These are phyloP conservation scores for Bipolaris cookei DNA, from an alignment of 2,329 filamentous ascomycete genomes.

Conservation along the genomic window DNA sequence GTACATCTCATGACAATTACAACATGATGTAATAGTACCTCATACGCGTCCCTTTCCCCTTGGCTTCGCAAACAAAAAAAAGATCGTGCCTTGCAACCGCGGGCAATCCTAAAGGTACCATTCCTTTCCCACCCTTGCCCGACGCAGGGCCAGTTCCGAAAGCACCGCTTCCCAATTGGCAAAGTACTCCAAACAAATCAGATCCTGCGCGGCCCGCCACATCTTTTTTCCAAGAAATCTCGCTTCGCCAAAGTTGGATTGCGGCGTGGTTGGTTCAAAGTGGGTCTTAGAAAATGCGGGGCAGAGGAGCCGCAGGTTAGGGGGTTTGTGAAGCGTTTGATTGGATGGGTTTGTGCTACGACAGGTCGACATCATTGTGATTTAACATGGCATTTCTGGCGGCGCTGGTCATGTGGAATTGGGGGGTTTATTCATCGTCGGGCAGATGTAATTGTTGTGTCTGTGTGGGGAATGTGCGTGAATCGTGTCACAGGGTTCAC, in stretches of 20 bases:
- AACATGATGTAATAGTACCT: conserved; percentile 17
- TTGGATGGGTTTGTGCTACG: conserved; percentile 2
- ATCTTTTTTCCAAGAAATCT: no score
- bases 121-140: not conserved
- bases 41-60: conserved; percentile 9
- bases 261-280: no score
- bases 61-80: conserved; percentile 6
- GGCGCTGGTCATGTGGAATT: not conserved
- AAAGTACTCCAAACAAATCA: no score
- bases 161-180: not conserved
- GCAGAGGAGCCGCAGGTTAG: conserved; percentile 1
- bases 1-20: conserved; percentile 4
- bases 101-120: not conserved
- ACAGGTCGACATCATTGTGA: conserved; percentile 11
- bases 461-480: not conserved
- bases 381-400: conserved; percentile 1
- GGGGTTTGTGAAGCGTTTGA: not conserved
- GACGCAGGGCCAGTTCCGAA: not conserved
- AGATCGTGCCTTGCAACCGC: conserved; percentile 12
- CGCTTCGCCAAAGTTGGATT: no score
- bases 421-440: no score
- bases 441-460: not conserved
- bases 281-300: conserved; percentile 8
- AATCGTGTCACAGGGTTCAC: not conserved
- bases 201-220: not conserved